These are phyloP conservation scores for Elsinoe arachidis DNA, from an alignment of 2,329 filamentous ascomycete species.

Conservation along the genomic window DNA sequence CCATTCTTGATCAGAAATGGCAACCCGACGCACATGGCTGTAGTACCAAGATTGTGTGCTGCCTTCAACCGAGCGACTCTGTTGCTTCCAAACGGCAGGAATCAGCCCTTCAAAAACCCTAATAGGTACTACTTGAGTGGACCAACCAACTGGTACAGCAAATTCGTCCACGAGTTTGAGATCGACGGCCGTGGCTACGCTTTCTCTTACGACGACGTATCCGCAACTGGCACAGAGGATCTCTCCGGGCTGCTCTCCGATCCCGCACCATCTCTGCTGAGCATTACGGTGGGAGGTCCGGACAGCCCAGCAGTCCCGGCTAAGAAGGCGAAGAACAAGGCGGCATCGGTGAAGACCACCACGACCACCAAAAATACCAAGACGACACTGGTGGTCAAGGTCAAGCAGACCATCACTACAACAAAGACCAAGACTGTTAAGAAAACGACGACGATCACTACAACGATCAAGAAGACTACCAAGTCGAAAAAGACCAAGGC, in stretches of 20 bases:
- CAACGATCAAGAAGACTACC: background rate
- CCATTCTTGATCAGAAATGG: conserved; percentile 45
- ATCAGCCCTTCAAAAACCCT: conserved; percentile 35
- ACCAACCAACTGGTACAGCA: conserved; percentile 45
- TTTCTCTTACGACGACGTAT: conserved; percentile 64
- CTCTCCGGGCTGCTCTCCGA: conserved; percentile 42
- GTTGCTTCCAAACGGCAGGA: conserved; percentile 40
- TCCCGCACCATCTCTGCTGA: conserved; percentile 34
- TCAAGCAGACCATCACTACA: background rate
- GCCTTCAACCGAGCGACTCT: conserved; percentile 69
- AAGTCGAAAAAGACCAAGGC: background rate
- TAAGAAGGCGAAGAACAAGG: background rate
- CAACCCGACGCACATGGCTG: conserved; percentile 41
- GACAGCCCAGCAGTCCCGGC: background rate
- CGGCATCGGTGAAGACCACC: background rate
- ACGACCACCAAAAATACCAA: background rate
- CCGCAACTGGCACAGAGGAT: conserved; percentile 46
- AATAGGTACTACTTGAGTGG: conserved; percentile 38
- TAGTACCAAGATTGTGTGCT: conserved; percentile 66
- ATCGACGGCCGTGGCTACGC: conserved; percentile 54
- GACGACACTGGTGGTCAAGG: background rate
- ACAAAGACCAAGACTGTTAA: background rate
- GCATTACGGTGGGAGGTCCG: conserved; percentile 40
- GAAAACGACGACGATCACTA: background rate
- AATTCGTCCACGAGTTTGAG: conserved; percentile 53